Base-by-base conservation (phyloP, 805 yeast species). In the Danielia reshetovae region DNA sequence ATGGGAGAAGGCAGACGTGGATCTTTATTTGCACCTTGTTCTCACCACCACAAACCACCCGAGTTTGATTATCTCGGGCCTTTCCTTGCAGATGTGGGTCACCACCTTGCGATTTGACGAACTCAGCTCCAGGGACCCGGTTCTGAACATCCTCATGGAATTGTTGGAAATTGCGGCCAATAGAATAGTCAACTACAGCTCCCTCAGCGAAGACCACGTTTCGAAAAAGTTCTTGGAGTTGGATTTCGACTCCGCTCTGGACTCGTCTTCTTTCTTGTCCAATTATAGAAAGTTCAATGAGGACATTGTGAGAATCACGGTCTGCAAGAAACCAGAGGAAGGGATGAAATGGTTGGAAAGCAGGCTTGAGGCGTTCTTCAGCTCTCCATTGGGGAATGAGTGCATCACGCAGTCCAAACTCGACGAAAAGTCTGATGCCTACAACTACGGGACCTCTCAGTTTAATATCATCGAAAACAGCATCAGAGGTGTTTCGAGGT, bases 61-160 rank as follows among this genome's bases (percentile, higher is more conserved):
- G 17, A 85, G 95, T 49, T 69, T 93, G 36, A 81, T 90, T n/a
- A 81, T 90, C 3, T 82, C 95, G 32, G 96, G 96, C 0, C 70
- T 93, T 12, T 85, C 96, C 0, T 62, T 93, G 34, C 96, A 88
- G 55, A 83, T 93, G 65, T 94, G 98, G 98, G 87, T 95, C 41
- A 77, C 90, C 2, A 77, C 90, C 46, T 63, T 94, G 33, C 73
- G 99, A 49, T 76, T 81, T 38, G 96, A 88, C 46, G 85, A 81
- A 40, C 66, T 84, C 30, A 69, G 81, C 39, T 75, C 77, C 9
- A 73, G 71, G 43, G 66, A 70, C 5, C 73, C 75, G 28, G 77
- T 83, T 27, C 69, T 70, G 34, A 62, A 62, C 6, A 59, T 82
- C 11, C 62, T 85, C 36, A 81, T 93, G 12, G 78, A 76, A 11